These are phyloP conservation scores for Paraleonurus japonicus DNA, from an alignment of 257 asterid species.

Conservation along the genomic window DNA sequence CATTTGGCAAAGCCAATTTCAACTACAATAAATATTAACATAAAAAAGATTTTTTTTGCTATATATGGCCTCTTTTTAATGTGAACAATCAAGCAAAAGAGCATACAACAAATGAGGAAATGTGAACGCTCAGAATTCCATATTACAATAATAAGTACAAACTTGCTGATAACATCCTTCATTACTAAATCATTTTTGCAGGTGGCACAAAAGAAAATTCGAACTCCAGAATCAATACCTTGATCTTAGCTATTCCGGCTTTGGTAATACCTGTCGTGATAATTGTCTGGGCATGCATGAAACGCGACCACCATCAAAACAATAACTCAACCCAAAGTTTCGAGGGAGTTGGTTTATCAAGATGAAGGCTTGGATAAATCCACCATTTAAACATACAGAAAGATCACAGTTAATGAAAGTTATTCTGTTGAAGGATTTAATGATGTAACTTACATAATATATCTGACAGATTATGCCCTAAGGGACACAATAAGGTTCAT, in stretches of 20 bases:
- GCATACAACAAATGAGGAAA: neutral
- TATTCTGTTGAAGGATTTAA: slow-evolving; percentile 14
- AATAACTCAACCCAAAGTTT: slow-evolving; percentile 19
- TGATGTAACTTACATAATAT: slow-evolving; percentile 35
- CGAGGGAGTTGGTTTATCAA: slow-evolving; percentile 19
- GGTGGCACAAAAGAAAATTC: slow-evolving; percentile 10
- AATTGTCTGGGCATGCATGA: slow-evolving; percentile 22
- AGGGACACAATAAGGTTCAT: slow-evolving; percentile 37
- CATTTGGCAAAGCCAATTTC: slow-evolving; percentile 27
- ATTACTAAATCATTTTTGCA: slow-evolving; percentile 11
- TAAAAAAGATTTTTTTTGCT: neutral
- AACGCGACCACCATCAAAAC: neutral
- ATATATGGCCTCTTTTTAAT: neutral
- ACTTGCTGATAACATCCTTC: neutral
- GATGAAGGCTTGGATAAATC: slow-evolving; percentile 28
- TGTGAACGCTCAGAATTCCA: neutral
- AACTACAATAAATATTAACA: neutral
- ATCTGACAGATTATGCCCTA: slow-evolving; percentile 35
- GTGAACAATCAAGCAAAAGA: neutral
- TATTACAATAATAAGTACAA: neutral
- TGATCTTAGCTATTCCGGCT: slow-evolving; percentile 35
- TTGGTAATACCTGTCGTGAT: slow-evolving; percentile 2
- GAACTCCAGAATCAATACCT: slow-evolving; percentile 23
- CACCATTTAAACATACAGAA: slow-evolving; percentile 28
- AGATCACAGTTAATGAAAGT: slow-evolving; percentile 33